These are phyloP conservation scores for Chimonanthus praecox DNA, from an alignment of 164 flowering plant genomes.

Conservation along the genomic window DNA sequence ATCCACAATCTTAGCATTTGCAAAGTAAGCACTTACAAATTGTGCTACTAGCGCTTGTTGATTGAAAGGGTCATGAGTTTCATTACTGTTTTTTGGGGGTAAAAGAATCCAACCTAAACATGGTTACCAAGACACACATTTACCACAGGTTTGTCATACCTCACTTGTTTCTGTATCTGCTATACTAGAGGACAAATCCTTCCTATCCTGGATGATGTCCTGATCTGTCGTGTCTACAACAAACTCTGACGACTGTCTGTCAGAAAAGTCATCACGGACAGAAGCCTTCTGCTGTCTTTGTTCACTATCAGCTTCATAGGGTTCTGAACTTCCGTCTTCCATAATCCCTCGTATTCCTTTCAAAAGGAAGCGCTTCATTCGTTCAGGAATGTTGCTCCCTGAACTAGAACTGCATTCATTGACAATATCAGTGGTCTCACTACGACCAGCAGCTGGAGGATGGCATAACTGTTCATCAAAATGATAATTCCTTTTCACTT, in stretches of 20 bases:
- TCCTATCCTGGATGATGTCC: slow-evolving; percentile 45
- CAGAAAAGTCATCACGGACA: slow-evolving; percentile 31
- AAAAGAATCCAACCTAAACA: background rate
- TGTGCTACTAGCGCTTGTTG: too few relatives aligned
- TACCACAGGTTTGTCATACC: slow-evolving; percentile 33
- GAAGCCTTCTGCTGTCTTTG: slow-evolving; percentile 24
- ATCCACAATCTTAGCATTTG: too few relatives aligned
- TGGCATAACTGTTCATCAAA: slow-evolving; percentile 80
- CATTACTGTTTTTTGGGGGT: background rate
- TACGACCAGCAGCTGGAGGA: slow-evolving; percentile 40
- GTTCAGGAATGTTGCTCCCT: slow-evolving; percentile 65
- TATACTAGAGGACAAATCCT: slow-evolving; percentile 41
- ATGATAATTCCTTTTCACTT: slow-evolving; percentile 82
- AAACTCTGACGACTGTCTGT: slow-evolving; percentile 29
- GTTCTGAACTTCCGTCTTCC: slow-evolving; percentile 60
- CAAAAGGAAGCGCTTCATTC: slow-evolving; percentile 74
- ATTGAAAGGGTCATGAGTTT: too few relatives aligned
- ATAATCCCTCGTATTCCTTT: slow-evolving; percentile 79
- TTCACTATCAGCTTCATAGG: slow-evolving; percentile 44
- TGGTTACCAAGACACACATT: background rate
- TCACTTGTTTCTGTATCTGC: slow-evolving; percentile 64
- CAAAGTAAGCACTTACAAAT: too few relatives aligned
- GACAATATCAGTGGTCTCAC: slow-evolving; percentile 25
- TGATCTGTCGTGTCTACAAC: slow-evolving; percentile 35
- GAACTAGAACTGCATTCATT: slow-evolving; percentile 46